Percentiles rank a stretch among this genome's conserved stretches.
These are phyloP conservation scores for Rhizophlyctis rosea DNA, from an alignment of 192 early-diverging fungal genomes.

Conservation along the genomic window DNA sequence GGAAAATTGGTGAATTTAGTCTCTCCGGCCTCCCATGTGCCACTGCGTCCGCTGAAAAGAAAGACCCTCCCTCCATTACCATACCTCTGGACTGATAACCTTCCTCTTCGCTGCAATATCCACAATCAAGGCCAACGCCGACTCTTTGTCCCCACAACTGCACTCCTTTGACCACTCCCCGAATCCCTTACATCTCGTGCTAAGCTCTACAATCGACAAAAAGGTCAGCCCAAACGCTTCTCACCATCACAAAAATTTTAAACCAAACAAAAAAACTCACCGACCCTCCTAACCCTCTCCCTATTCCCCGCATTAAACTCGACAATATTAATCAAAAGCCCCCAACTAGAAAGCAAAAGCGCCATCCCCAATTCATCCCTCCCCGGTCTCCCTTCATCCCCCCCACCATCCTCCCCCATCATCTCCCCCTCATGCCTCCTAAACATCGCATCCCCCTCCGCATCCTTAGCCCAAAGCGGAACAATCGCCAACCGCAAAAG, in stretches of 20 bases:
- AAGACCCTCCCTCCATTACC: too few species aligned
- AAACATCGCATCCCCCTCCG: neutral
- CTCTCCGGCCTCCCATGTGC: neutral
- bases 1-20: neutral
- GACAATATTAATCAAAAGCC: slow-evolving; percentile 18
- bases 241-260: too few species aligned
- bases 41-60: too few species aligned
- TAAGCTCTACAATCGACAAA: neutral
- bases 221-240: too few species aligned
- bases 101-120: neutral
- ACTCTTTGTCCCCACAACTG: neutral
- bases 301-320: slow-evolving; percentile 3
- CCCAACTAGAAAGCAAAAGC: slow-evolving; percentile 10
- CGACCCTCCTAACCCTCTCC: neutral
- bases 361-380: neutral
- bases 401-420: slow-evolving; percentile 1
- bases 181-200: neutral
- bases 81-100: too few species aligned
- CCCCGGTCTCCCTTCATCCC: neutral
- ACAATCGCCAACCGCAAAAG: slow-evolving; percentile 8
- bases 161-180: neutral
- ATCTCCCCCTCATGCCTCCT: too few species aligned
- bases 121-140: neutral
- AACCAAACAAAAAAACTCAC: too few species aligned
- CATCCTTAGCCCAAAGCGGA: neutral